Percentiles rank a stretch among this genome's conserved stretches.
Evolutionary conservation across 2,329 filamentous ascomycete species (phyloP).

Genomic region (Colletotrichum graminicola): DNA sequence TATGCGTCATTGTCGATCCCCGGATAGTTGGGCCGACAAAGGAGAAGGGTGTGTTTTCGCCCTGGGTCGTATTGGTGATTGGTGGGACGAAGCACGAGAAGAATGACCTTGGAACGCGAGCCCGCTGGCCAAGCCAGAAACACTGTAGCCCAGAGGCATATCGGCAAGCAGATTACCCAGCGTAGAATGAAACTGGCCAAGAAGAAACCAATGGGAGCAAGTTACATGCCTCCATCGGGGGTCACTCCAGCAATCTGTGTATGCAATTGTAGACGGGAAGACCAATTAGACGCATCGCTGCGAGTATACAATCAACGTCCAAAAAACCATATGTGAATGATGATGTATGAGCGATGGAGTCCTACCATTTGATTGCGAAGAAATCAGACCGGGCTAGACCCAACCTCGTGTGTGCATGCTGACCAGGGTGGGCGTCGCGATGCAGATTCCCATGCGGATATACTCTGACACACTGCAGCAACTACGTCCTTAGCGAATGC

Average conservation of each 20-base stretch:
- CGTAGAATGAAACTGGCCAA: not conserved
- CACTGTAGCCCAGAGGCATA: not conserved
- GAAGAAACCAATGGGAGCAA: not conserved
- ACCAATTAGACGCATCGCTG: not conserved
- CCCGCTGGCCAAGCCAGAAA: not conserved
- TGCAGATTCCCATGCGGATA: constrained; percentile 14
- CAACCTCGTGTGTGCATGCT: constrained; percentile 6
- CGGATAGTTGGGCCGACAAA: constrained; percentile 13
- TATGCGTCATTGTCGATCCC: constrained; percentile 3
- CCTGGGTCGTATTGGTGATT: not conserved
- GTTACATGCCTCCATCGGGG: not conserved
- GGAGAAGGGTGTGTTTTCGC: not conserved
- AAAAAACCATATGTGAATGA: not conserved
- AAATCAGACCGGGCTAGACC: constrained; percentile 9
- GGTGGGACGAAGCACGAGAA: constrained; percentile 3
- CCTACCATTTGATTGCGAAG: constrained; percentile 17
- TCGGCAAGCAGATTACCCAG: not conserved
- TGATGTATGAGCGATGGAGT: not conserved
- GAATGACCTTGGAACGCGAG: no score
- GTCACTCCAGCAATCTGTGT: not conserved
- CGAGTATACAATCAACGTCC: not conserved
- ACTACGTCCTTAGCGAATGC: not conserved
- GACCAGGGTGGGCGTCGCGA: not conserved
- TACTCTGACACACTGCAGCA: not conserved
- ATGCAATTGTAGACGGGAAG: not conserved